Evolutionary conservation across 768 basidiomycete species (phyloP), one percentile per base, ranked within the genome.

Genomic region (Terana coerulea): DNA sequence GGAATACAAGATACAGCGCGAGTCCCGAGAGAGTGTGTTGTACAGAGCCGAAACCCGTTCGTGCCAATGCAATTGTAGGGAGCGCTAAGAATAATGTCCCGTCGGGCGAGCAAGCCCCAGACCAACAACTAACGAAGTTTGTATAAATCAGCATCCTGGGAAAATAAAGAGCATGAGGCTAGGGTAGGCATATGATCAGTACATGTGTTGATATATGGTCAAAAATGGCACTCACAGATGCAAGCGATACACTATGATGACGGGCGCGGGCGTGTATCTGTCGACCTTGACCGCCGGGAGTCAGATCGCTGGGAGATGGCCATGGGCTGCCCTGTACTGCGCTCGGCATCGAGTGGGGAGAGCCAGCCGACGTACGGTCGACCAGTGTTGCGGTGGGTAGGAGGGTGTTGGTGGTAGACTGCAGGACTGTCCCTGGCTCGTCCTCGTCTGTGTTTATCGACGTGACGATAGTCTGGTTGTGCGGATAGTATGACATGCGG

Each of bases 401-500:
- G 15, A 75, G 58, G 3, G 71, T 74, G 28, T 72, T 69, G 19
- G 72, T 71, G 36, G 70, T 63, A 5, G 70, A 72, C 50, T 67
- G 72, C 8, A 64, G 52, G 22, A 64, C 54, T 6, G 57, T 50
- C 22, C 54, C 46, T 1, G 61, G 67, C 19, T 72, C 64, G 11
- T 57, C 55, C 28, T 61, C 59, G 21, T 56, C 54, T 11, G 55
- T 43, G 35, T 59, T 59, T 5, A 53, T 51, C 12, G 48, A 22
- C 26, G 56, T 61, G n/a, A 67, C 58, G 58, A 78, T 67, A 39
- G 84, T 82, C 59, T 89, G 83, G 61, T 88, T 90, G 56, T 90
- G 85, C 36, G 89, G 90, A 66, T 95, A 95, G 64, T 97, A 95
- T 22, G 92, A 90, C 65, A 79, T 76, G 42, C 92, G 81, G 58